Conservation (phyloP, 805 yeast species). For the Isabelozyma gotoi region DNA sequence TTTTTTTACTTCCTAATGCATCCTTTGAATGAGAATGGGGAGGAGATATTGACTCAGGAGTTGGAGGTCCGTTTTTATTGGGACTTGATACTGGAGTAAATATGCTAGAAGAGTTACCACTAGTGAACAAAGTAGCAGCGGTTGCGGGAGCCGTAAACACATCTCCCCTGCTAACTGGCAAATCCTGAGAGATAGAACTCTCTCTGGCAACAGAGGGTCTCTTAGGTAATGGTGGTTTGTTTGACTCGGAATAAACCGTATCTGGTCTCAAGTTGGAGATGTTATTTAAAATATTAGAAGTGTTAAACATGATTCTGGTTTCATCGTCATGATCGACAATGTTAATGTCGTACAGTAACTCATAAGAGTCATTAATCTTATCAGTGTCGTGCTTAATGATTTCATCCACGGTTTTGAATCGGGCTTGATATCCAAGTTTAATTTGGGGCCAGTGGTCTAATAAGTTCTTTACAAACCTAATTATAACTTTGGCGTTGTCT, state of each 20-base stretch:
- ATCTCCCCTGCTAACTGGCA: too few species aligned
- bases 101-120: too few species aligned
- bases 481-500: conserved; percentile 50
- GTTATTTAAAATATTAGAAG: conserved; percentile 11
- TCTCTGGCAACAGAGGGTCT: background rate
- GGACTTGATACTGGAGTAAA: conserved; percentile 7
- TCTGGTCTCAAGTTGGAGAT: conserved; percentile 3
- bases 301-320: conserved; percentile 13
- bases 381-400: conserved; percentile 12
- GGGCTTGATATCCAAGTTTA: conserved; percentile 6
- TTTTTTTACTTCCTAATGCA: too few species aligned
- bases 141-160: too few species aligned
- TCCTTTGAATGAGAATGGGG: too few species aligned
- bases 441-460: conserved; percentile 50
- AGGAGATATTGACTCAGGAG: conserved; percentile 6
- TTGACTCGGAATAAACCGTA: background rate
- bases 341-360: conserved; percentile 32
- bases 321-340: conserved; percentile 21
- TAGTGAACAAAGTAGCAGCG: too few species aligned
- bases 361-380: conserved; percentile 27
- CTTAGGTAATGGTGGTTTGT: background rate
- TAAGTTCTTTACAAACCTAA: conserved; percentile 52
- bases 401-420: conserved; percentile 14
- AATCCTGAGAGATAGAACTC: too few species aligned
- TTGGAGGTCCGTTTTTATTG: conserved; percentile 1